These are phyloP conservation scores for Moesziomyces antarcticus DNA, from an alignment of 1,284 basidiomycete species.

Conservation along the genomic window DNA sequence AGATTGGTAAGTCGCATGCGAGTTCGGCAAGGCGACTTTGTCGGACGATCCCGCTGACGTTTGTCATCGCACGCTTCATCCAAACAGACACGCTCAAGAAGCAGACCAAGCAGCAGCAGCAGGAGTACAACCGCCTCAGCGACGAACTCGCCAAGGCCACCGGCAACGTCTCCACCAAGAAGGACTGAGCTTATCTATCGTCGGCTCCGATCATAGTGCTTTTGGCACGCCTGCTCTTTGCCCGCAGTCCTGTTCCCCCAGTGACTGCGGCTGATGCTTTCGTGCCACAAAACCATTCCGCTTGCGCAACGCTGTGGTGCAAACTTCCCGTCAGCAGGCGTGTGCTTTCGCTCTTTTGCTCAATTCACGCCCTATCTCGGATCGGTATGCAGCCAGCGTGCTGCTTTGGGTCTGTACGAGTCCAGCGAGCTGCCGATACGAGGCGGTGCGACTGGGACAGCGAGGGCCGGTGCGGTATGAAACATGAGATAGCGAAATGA, in stretches of 20 bases:
- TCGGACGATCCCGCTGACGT: background rate
- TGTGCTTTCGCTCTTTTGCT: no score
- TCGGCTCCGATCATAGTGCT: background rate
- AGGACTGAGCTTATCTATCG: conserved; percentile 19
- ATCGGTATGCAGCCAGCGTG: no score
- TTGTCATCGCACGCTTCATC: background rate
- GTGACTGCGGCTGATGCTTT: no score
- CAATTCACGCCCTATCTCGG: no score
- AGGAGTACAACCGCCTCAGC: conserved; percentile 65
- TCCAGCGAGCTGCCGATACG: no score
- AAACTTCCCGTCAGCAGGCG: no score
- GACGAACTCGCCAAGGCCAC: conserved; percentile 62
- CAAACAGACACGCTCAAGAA: conserved; percentile 61
- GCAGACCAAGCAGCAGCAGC: conserved; percentile 65
- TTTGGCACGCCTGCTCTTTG: background rate
- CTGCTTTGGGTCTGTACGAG: no score
- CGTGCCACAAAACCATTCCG: no score
- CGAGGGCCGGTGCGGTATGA: no score
- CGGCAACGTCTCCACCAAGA: conserved; percentile 57
- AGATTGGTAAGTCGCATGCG: conserved; percentile 40
- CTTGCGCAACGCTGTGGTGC: no score
- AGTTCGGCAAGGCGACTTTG: no score
- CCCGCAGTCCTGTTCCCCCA: background rate
- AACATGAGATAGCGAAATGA: background rate
- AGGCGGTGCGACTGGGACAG: no score